phyloP scores from a whole-genome alignment of 176 grass and related monocot genomes.

The Rhynchospora pubera region DNA sequence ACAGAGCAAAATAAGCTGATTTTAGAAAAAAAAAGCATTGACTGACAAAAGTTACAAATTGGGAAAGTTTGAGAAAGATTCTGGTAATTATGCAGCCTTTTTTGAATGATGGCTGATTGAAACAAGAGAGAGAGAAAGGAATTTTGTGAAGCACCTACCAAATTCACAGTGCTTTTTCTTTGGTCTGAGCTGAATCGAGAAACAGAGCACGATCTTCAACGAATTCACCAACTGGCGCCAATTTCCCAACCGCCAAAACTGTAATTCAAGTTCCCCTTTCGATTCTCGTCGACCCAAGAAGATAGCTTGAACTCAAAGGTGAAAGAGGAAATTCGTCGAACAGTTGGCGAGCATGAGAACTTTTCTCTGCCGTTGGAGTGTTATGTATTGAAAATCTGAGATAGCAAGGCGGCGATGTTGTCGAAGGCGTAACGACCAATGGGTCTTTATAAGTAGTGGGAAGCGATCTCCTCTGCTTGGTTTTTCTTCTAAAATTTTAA shows the following conservation, averaged over 20 bases:
- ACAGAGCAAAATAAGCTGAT: not conserved
- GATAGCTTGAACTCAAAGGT: not conserved
- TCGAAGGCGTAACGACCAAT: constrained; percentile 2
- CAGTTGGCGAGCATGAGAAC: not conserved
- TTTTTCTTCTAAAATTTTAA: not conserved
- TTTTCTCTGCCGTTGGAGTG: not conserved
- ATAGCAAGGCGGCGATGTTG: constrained; percentile 6
- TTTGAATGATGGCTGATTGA: not conserved
- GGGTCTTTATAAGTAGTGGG: not conserved
- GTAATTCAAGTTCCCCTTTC: not conserved
- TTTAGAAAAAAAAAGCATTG: not conserved
- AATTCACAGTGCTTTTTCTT: not conserved
- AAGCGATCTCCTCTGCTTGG: not conserved
- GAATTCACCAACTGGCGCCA: not conserved
- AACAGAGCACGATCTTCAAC: not conserved
- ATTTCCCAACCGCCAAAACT: not conserved
- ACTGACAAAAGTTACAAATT: not conserved
- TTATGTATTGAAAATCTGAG: not conserved
- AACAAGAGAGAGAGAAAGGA: not conserved
- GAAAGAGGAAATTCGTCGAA: not conserved
- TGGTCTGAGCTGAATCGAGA: not conserved
- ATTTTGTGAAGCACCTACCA: not conserved
- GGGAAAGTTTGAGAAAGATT: not conserved
- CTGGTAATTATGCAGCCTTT: not conserved
- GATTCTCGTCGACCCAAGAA: not conserved